Evolutionary conservation across 2,329 filamentous ascomycete genomes (phyloP).

Genomic region (Sporothrix brunneoviolacea): DNA sequence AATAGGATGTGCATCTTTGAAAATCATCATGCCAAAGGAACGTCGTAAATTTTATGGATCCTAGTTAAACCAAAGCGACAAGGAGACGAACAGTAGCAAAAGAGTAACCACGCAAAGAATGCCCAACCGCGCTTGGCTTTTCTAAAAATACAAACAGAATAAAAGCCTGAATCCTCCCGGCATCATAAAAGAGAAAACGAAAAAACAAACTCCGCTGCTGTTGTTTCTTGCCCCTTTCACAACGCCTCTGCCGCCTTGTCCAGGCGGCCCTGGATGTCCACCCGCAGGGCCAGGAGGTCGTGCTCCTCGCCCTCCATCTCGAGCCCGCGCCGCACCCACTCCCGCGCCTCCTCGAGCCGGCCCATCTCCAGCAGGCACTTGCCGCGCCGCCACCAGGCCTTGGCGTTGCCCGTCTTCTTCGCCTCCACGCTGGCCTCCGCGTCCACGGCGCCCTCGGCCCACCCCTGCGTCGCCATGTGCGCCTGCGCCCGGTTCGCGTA

Average conservation of each 20-base stretch:
- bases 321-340: constrained; percentile 69
- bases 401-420: constrained; percentile 79
- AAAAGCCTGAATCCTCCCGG: too few relatives aligned
- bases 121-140: too few relatives aligned
- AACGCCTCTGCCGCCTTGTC: constrained; percentile 9
- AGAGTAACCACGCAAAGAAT: too few relatives aligned
- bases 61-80: too few relatives aligned
- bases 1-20: too few relatives aligned
- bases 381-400: constrained; percentile 89
- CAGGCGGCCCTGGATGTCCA: constrained; percentile 48
- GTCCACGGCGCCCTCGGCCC: constrained; percentile 82
- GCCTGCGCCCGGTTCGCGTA: constrained; percentile 87
- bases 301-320: constrained; percentile 73
- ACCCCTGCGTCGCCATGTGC: constrained; percentile 72
- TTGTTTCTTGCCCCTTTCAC: not conserved
- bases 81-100: too few relatives aligned
- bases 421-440: constrained; percentile 84
- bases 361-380: constrained; percentile 89
- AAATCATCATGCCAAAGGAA: too few relatives aligned
- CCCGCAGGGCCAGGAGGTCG: constrained; percentile 57
- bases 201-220: too few relatives aligned
- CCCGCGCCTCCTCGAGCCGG: constrained; percentile 69
- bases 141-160: too few relatives aligned
- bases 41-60: too few relatives aligned
- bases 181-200: too few relatives aligned